Base-by-base conservation (phyloP, 371 early-diverging fungal genomes). In the Syncephalastrum monosporum region DNA sequence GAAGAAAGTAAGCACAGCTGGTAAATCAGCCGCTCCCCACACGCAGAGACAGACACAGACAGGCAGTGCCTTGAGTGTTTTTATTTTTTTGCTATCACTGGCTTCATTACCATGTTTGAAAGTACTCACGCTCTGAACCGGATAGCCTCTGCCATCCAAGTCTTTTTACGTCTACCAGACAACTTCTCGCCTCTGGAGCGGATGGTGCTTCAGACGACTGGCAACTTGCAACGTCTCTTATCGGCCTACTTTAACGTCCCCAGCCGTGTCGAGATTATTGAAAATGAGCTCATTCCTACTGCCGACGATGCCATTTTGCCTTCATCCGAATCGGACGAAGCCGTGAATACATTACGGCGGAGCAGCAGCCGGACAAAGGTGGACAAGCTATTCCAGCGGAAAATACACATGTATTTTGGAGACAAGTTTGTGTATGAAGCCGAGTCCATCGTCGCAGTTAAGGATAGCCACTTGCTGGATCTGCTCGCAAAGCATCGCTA, bases 231-330 rank as follows among this genome's bases (percentile, higher is more conserved):
- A 27, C 52, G 79, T 4, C 46, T 78, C 6, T 24, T 78, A 25
- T 75, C 79, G 5, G 75, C 79, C 2, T 78, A 75, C 16, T 78
- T 65, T 50, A 78, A 78, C 60, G 66, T 63, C 1, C 75, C 79
- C 4, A 75, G 75, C 41, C 72, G 66, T 25, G 72, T 75, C 6
- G 61, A 71, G 19, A 71, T 75, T 17, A 47, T 78, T 3, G 68
- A 65, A 33, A 78, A 78, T 15, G 48, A 64, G 8, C 47, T 47
- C 0, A 48, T 72, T 4, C 55, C 58, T 2, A 44, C 45, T 10
- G 17, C 51, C n/a, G 46, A 42, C 10, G 33, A 55, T 5, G n/a
- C 56, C 8, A 33, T 12, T 47, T 33, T 19, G 13, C 19, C 23
- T 27, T 48, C 21, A 23, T 57, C 43, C 14, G 16, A 17, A 43